Percentiles rank a stretch among this genome's conserved stretches.
Evolutionary conservation across 371 early-diverging fungal species (phyloP).

Genomic region (Mortierella polycephala): DNA sequence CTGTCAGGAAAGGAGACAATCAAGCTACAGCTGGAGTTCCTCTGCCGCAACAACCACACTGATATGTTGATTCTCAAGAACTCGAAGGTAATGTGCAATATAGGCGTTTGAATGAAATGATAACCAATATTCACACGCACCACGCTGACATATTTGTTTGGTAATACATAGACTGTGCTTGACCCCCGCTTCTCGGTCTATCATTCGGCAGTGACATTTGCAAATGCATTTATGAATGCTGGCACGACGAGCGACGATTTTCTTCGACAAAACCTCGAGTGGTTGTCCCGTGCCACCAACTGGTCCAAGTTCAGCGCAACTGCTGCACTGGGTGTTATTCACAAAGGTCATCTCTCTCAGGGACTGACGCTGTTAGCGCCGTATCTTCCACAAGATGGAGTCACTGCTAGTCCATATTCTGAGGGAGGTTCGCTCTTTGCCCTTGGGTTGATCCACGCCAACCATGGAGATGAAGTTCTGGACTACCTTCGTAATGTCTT

Average conservation of each 20-base stretch:
- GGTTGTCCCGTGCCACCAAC: constrained; percentile 97
- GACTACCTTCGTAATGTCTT: constrained; percentile 87
- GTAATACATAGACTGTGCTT: constrained; percentile 69
- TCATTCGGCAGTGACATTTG: constrained; percentile 96
- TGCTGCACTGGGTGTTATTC: constrained; percentile 99
- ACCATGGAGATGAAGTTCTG: constrained; percentile 86
- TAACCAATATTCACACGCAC: too few species aligned
- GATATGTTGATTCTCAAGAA: constrained; percentile 94
- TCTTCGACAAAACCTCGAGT: constrained; percentile 96
- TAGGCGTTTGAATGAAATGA: too few species aligned
- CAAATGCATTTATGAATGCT: constrained; percentile 98
- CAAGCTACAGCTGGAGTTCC: constrained; percentile 91
- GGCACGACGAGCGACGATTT: constrained; percentile 99
- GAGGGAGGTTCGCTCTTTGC: constrained; percentile 99
- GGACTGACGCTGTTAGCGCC: constrained; percentile 88
- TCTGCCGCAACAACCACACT: constrained; percentile 93
- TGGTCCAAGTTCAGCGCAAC: constrained; percentile 99
- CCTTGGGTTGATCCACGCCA: constrained; percentile 97
- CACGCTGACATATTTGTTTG: neutral
- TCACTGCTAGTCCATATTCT: constrained; percentile 85
- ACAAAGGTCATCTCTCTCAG: constrained; percentile 95
- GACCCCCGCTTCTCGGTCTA: constrained; percentile 93
- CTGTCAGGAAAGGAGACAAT: constrained; percentile 90
- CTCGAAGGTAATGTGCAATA: constrained; percentile 71
- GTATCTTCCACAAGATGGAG: constrained; percentile 94